These are phyloP conservation scores for Pseudoturritis turrita DNA, from an alignment of 345 rosid genomes.

Conservation along the genomic window DNA sequence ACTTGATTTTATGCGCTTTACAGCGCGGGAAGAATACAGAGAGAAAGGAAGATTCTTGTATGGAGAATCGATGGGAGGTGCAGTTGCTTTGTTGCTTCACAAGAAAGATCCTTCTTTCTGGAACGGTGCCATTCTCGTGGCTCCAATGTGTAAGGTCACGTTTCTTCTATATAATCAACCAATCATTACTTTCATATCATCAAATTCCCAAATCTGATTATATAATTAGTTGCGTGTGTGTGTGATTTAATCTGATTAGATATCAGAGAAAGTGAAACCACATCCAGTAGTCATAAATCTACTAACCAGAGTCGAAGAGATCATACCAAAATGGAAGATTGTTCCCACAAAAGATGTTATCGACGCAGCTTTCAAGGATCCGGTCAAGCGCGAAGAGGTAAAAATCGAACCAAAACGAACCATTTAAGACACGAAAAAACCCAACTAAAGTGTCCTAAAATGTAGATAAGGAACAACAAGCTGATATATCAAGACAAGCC, in stretches of 20 bases:
- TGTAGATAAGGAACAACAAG: slow-evolving; percentile 79
- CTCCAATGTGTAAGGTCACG: slow-evolving; percentile 95
- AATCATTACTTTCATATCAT: background rate
- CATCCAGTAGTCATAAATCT: slow-evolving; percentile 78
- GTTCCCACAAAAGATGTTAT: slow-evolving; percentile 91
- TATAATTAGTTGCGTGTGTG: background rate
- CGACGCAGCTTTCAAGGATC: slow-evolving; percentile 76
- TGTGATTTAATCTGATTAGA: slow-evolving; percentile 31
- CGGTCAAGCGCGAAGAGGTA: slow-evolving; percentile 76
- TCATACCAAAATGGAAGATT: slow-evolving; percentile 96
- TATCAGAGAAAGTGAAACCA: slow-evolving; percentile 94
- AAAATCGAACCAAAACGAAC: background rate
- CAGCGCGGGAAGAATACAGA: slow-evolving; percentile 56
- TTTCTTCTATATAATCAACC: background rate
- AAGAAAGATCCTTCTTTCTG: slow-evolving; percentile 70
- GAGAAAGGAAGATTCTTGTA: slow-evolving; percentile 73
- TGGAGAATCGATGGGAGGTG: slow-evolving; percentile 99
- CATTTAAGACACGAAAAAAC: background rate
- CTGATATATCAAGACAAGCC: slow-evolving; percentile 96
- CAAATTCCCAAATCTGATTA: background rate
- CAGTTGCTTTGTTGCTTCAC: slow-evolving; percentile 77
- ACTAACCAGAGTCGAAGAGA: slow-evolving; percentile 71
- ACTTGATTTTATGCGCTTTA: background rate
- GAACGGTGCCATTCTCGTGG: slow-evolving; percentile 82
- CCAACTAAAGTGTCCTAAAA: background rate